Conservation (phyloP, 306 rosid genomes). For the Malus fusca region DNA sequence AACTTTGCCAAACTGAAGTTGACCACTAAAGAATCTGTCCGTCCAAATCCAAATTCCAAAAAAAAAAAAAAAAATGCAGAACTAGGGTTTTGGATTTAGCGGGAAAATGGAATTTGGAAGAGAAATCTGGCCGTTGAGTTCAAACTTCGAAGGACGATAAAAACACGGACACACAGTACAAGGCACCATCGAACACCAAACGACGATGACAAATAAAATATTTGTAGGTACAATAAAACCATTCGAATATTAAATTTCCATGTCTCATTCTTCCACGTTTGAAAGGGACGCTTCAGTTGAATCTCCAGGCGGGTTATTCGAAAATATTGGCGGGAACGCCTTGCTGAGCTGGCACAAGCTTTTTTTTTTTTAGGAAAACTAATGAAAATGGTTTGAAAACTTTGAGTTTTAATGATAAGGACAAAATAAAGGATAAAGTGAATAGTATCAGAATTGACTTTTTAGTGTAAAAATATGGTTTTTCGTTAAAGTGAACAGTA, state of each 20-base stretch:
- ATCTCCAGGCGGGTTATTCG: constrained; percentile 9
- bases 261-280: neutral
- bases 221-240: neutral
- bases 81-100: neutral
- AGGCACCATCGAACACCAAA: no score
- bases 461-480: no score
- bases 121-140: constrained; percentile 6
- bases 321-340: neutral
- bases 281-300: constrained; percentile 5
- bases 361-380: neutral
- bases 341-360: neutral
- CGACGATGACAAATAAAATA: neutral
- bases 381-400: no score
- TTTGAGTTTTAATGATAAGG: no score
- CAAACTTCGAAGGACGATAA: constrained; percentile 2
- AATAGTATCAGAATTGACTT: no score
- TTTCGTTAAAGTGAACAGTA: no score
- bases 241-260: neutral
- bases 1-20: constrained; percentile 7
- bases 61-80: neutral
- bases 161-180: no score
- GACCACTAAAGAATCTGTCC: neutral
- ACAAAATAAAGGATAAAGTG: no score
- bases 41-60: neutral
- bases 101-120: neutral